Evolutionary conservation across 2,329 filamentous ascomycete species (phyloP).

Genomic region (Penicillium sp.): DNA sequence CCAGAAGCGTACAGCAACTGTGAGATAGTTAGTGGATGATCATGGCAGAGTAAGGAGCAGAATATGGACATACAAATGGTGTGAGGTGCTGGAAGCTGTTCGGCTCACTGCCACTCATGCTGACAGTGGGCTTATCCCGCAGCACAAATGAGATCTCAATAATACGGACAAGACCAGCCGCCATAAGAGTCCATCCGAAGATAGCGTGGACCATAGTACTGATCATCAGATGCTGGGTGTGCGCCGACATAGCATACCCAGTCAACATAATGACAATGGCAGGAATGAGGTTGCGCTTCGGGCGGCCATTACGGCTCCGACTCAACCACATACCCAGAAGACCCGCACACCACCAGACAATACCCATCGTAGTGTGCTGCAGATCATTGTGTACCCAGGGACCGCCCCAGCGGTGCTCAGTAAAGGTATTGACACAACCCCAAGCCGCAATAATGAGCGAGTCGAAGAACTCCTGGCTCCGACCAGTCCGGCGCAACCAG

Average conservation of each 20-base stretch:
- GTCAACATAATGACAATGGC: conserved; percentile 87
- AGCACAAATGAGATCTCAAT: conserved; percentile 89
- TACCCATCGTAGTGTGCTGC: conserved; percentile 99
- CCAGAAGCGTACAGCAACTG: conserved; percentile 86
- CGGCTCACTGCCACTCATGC: conserved; percentile 62
- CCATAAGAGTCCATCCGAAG: conserved; percentile 96
- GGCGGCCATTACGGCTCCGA: conserved; percentile 71
- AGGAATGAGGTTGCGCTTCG: conserved; percentile 88
- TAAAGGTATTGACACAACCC: conserved; percentile 98
- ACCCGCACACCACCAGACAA: conserved; percentile 96
- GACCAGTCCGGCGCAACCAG: conserved; percentile 75
- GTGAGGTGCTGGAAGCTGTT: conserved; percentile 69
- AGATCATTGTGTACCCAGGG: conserved; percentile 90
- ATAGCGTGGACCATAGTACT: conserved; percentile 82
- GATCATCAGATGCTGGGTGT: conserved; percentile 76
- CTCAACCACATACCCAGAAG: conserved; percentile 90
- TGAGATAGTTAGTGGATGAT: conserved; percentile 22
- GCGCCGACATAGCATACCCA: conserved; percentile 90
- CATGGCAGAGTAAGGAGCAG: too few relatives aligned
- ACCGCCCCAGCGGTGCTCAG: conserved; percentile 88
- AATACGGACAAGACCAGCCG: conserved; percentile 72
- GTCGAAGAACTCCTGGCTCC: conserved; percentile 96
- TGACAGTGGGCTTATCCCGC: conserved; percentile 61
- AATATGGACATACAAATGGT: conserved; percentile 58
- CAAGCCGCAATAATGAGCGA: conserved; percentile 84